phyloP scores from a whole-genome alignment of 805 yeast genomes.

The Suhomyces canberraensis region DNA sequence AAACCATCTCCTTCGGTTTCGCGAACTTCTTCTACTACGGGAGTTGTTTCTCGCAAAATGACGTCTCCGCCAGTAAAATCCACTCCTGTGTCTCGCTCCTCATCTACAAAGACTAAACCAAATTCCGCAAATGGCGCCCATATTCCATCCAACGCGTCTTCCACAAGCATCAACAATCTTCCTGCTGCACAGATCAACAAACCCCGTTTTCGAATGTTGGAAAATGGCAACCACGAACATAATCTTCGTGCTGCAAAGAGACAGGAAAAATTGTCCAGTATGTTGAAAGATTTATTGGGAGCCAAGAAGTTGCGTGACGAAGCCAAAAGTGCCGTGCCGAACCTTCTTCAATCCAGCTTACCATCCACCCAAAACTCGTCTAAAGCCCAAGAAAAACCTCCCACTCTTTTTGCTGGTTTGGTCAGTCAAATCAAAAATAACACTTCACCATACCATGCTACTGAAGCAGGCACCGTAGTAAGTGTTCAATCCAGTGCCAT shows the following conservation, averaged over 20 bases:
- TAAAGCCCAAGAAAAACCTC: conserved; percentile 45
- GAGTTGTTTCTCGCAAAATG: background rate
- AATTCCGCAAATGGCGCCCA: conserved; percentile 6
- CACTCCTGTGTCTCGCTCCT: conserved; percentile 17
- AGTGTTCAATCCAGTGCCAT: background rate
- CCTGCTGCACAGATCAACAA: conserved; percentile 13
- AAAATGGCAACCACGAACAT: conserved; percentile 80
- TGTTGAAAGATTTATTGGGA: conserved; percentile 75
- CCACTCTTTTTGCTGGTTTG: conserved; percentile 67
- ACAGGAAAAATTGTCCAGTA: conserved; percentile 70
- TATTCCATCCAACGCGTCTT: conserved; percentile 12
- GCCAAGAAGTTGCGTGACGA: conserved; percentile 67
- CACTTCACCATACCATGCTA: conserved; percentile 13
- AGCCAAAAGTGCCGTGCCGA: conserved; percentile 73
- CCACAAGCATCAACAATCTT: conserved; percentile 7
- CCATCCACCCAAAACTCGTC: conserved; percentile 3
- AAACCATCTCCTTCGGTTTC: conserved; percentile 9
- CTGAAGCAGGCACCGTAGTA: background rate
- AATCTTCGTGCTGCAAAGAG: conserved; percentile 70
- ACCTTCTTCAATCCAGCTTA: conserved; percentile 39
- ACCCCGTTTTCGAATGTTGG: conserved; percentile 54
- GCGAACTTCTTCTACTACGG: conserved; percentile 7
- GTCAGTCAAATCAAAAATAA: conserved; percentile 53
- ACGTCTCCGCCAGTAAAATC: conserved; percentile 10
- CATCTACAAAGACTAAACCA: conserved; percentile 15